These are phyloP conservation scores for Chalaropsis ovoidea DNA, from an alignment of 2,329 filamentous ascomycete species.

Conservation along the genomic window DNA sequence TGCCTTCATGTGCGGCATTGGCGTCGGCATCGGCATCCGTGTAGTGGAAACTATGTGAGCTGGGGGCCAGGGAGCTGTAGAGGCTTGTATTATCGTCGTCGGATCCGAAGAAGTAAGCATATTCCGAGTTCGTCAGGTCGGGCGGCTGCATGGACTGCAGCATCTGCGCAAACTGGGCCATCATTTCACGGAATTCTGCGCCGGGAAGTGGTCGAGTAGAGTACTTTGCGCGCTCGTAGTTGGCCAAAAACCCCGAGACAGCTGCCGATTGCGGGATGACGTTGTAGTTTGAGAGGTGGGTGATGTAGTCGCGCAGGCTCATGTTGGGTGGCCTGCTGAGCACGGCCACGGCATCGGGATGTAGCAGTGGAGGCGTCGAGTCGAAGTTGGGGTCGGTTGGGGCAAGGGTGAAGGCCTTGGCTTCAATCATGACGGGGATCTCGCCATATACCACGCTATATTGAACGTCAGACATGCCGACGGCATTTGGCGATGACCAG, in stretches of 20 bases:
- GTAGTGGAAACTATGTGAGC: conserved; percentile 20
- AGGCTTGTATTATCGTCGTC: conserved; percentile 19
- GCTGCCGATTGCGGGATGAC: conserved; percentile 38
- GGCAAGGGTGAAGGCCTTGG: conserved; percentile 78
- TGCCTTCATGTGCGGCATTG: background rate
- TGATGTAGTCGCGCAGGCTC: conserved; percentile 69
- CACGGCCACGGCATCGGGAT: conserved; percentile 58
- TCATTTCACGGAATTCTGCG: conserved; percentile 61
- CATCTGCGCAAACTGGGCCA: conserved; percentile 74
- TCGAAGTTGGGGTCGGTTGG: conserved; percentile 35
- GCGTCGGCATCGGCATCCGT: conserved; percentile 15
- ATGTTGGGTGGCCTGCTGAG: conserved; percentile 50
- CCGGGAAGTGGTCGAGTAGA: conserved; percentile 60
- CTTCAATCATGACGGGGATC: conserved; percentile 81
- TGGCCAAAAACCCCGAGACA: conserved; percentile 52
- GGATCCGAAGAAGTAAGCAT: background rate
- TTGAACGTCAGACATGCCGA: conserved; percentile 68
- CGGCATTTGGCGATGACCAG: conserved; percentile 71
- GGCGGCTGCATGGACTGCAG: conserved; percentile 64
- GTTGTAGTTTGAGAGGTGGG: conserved; percentile 56
- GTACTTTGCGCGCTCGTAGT: conserved; percentile 81
- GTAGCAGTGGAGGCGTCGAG: conserved; percentile 27
- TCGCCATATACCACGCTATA: conserved; percentile 74
- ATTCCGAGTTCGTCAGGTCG: conserved; percentile 36
- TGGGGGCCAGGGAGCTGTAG: conserved; percentile 7